Base-by-base conservation (phyloP, 345 rosid species). In the Orychophragmus violaceus region DNA sequence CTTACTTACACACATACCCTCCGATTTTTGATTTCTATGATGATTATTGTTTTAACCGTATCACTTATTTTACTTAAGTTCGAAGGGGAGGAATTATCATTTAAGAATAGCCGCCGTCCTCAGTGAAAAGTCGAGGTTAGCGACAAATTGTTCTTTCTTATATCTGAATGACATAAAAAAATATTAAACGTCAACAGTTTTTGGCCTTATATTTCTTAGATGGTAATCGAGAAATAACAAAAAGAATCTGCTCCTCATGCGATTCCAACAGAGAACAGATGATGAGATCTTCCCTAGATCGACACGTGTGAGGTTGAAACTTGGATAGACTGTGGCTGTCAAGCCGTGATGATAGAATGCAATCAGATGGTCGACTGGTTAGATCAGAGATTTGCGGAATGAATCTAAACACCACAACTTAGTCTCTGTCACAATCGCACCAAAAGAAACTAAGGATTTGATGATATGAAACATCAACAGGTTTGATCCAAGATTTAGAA, bases 121-220 rank as follows among this genome's bases (percentile, higher is more conserved):
- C 64, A 82, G 90, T 48, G 97, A 94, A 97, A 94, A 83, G 90
- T 94, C 1, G 99, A 94, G 99, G 99, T 94, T 71, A 69, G 97
- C 75, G 52, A 27, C 44, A 46, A 9, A 18, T 18, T 0, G 46
- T 24, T 37, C 22, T 7, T 46, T 42, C 9, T 22, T 27, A 29
- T 39, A 46, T 68, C 18, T 49, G 2, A 22, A 0, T 37, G 7
- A 64, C 17, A 46, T 39, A 48, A 59, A 64, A 37, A 27, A 74
- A 14, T 9, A 28, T 17, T 71, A 50, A 75, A 41, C 8, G 13
- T 45, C 13, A 19, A 3, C 67, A 27, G 10, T 3, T 59, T 8
- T 55, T 19, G 12, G 25, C 59, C 9, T 64, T 45, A 39, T 29
- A 60, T 75, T 33, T 62, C 37, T 58, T 81, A 93, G 98, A 90